Base-by-base conservation (phyloP, 2,329 filamentous ascomycete genomes). In the Falciphora oryzae region DNA sequence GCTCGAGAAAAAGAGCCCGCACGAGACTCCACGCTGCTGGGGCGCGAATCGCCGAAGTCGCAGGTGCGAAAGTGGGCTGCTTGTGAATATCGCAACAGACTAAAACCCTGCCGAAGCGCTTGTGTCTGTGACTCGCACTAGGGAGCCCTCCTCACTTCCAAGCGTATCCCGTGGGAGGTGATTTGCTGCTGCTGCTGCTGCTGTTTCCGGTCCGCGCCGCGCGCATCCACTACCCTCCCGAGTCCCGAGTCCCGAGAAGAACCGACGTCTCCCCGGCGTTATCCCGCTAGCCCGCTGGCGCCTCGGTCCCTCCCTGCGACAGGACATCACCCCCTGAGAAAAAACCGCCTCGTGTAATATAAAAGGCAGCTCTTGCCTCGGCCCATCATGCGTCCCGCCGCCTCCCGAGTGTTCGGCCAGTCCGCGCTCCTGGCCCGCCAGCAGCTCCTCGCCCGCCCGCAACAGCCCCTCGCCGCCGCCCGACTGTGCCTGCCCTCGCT, bases 331-430 rank as follows among this genome's bases (percentile, higher is more conserved):
- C 16, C 18, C 1, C 4, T 22, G 7, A 50, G 11, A 50, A 10
- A 50, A 50, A 50, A 7, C 44, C 44, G 8, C 18, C 14, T 10
- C 3, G 8, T 22, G n/a, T 53, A 53, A 53, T n/a, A 53, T n/a
- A 53, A n/a, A n/a, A n/a, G 8, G 22, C 18, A 18, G 22, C 22
- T 2, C 18, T 38, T 53, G 22, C 44, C 44, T 63, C 67, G 58
- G 70, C 65, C 66, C 72, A 69, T 63, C 68, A 72, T 73, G 71
- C 64, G 68, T 63, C 61, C 68, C 65, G 62, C 67, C 64, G 64
- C 65, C 62, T 56, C 69, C n/a, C 61, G 61, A 22, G 44, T 57
- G 14, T 63, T 63, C 35, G 44, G 44, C 27, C 61, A 63, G 56
- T 53, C 61, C 58, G 67, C 65, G 65, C 70, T 60, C 35, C 35